Percentiles rank a stretch among this genome's conserved stretches.
Conservation (phyloP, 192 early-diverging fungal genomes). For the Rhizophagus clarus region DNA sequence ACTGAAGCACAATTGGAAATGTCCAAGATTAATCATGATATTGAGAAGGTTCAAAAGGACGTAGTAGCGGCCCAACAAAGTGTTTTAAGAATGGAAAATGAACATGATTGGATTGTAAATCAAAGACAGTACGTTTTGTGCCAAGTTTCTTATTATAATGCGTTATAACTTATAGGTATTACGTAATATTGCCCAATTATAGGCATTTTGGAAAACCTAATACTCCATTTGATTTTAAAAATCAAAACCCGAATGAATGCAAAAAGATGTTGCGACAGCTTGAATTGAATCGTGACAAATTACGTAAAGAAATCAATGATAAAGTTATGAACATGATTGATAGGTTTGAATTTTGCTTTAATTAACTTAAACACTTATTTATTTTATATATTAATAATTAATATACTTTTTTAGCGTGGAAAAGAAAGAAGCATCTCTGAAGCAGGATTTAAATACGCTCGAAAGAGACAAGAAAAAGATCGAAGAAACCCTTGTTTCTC, state of each 20-base stretch:
- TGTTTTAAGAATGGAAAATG: constrained; percentile 52
- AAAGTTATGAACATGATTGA: constrained; percentile 97
- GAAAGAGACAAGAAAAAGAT: constrained; percentile 94
- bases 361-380: neutral
- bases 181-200: neutral
- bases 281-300: constrained; percentile 71
- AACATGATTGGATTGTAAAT: constrained; percentile 86
- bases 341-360: constrained; percentile 49
- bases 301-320: constrained; percentile 86
- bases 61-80: constrained; percentile 50
- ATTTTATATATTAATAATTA: neutral
- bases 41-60: constrained; percentile 70
- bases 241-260: constrained; percentile 72
- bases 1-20: constrained; percentile 75
- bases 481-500: constrained; percentile 83
- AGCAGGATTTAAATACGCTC: constrained; percentile 87
- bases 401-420: constrained; percentile 63
- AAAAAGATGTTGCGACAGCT: constrained; percentile 76
- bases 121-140: constrained; percentile 71
- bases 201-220: constrained; percentile 83
- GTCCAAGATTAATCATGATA: constrained; percentile 79
- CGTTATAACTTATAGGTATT: no score
- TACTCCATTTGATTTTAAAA: constrained; percentile 84
- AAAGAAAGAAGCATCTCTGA: constrained; percentile 83
- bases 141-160: neutral